Evolutionary conservation across 495 filamentous ascomycete genomes (phyloP), one percentile per base, ranked within the genome.

Genomic region (Sordaria brevicollis): DNA sequence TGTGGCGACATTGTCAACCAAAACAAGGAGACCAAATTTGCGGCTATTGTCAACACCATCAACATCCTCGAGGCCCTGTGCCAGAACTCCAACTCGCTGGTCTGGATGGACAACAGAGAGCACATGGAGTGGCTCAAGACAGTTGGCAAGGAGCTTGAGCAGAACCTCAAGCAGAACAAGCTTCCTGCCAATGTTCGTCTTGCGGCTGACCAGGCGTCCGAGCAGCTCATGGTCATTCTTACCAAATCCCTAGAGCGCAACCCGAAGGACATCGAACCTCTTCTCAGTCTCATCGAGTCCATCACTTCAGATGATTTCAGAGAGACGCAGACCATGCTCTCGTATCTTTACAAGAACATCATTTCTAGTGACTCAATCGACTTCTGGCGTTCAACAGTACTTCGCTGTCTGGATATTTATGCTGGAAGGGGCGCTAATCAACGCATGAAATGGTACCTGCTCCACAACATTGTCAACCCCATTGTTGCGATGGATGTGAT

Each of bases 401-500:
- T 93, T 76, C 88, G 92, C 43, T 96, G 92, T 74, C 87, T 98
- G 36, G 93, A 97, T 57, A 83, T 96, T 2, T 99, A 97, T 76
- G 89, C 92, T 34, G 87, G 89, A 31, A 90, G 89, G 67, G 86
- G 83, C 62, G 90, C 91, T 11, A 88, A 90, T 0, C 93, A 97
- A 77, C 92, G 90, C 82, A 91, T 90, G 41, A 98, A 98, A 78
- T 94, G 93, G 35, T 99, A 97, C 77, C 86, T 93, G 9, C 93
- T 98, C 74, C 92, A 91, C 71, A 87, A 97, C 73, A 83, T 99
- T 31, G 92, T 98, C 66, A 99, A 99, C 76, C 95, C 96, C 0
- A 96, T 98, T 49, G 88, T 99, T 65, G 94, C 95, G 3, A 97
- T 96, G 93, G 96, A 99, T 79, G 90, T 97, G 62, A 92, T 92